phyloP scores from a whole-genome alignment of 169 alveolate species.

The Eimeria maxima region DNA sequence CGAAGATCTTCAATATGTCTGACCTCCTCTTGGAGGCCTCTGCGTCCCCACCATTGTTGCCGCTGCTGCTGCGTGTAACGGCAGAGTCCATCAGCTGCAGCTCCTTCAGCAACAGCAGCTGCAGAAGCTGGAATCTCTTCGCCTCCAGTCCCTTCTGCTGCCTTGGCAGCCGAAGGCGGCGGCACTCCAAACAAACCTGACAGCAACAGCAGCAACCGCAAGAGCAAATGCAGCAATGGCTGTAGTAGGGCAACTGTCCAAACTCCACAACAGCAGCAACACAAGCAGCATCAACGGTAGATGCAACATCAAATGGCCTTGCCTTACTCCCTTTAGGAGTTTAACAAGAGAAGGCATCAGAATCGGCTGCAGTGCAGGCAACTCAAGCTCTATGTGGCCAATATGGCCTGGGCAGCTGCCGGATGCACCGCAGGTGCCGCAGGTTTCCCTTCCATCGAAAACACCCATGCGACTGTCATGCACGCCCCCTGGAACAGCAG shows the following conservation, averaged over 20 bases:
- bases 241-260: neutral
- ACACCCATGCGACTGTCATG: conserved; percentile 76
- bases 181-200: conserved; percentile 54
- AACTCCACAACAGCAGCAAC: neutral
- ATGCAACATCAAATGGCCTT: neutral
- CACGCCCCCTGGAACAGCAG: conserved; percentile 57
- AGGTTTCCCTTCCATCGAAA: conserved; percentile 77
- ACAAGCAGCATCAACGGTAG: conserved; percentile 43
- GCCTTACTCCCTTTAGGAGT: conserved; percentile 42
- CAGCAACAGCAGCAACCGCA: neutral
- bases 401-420: conserved; percentile 79
- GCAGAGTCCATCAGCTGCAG: conserved; percentile 41
- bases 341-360: conserved; percentile 65
- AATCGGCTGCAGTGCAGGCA: conserved; percentile 74
- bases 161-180: conserved; percentile 2
- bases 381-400: conserved; percentile 77
- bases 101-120: neutral
- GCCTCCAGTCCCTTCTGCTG: conserved; percentile 43
- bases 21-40: neutral
- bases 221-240: neutral
- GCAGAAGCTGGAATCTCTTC: conserved; percentile 45
- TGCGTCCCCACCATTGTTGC: neutral
- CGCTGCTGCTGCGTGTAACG: conserved; percentile 27
- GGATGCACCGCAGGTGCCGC: conserved; percentile 79
- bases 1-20: conserved; percentile 1